Percentiles rank a stretch among this genome's conserved stretches.
Conservation (phyloP, 441 rosid genomes). For the Bocquillonia castaneifolia region DNA sequence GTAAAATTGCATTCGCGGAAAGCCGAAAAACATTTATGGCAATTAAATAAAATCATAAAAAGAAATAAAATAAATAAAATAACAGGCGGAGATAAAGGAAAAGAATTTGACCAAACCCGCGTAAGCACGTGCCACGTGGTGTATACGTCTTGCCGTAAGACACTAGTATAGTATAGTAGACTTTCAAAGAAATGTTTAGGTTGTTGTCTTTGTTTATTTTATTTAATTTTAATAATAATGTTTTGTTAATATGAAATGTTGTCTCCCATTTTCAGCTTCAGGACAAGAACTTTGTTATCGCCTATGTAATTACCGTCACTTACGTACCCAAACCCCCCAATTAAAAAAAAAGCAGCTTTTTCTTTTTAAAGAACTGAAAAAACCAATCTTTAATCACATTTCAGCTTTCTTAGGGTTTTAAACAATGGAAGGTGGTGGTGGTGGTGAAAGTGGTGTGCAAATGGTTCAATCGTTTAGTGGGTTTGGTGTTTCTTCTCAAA, state of each 20-base stretch:
- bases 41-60: background rate
- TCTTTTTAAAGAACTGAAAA: too few species aligned
- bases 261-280: background rate
- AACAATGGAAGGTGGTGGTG: background rate
- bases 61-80: background rate
- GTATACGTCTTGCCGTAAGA: background rate
- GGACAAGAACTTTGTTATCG: constrained; percentile 11
- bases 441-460: constrained; percentile 29
- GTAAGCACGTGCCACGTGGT: background rate
- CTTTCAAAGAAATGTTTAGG: too few species aligned
- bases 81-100: background rate
- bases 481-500: constrained; percentile 17
- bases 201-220: too few species aligned
- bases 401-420: background rate
- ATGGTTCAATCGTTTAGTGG: constrained; percentile 52
- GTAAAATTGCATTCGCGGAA: background rate
- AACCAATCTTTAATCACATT: background rate
- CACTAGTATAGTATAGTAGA: background rate
- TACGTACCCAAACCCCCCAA: too few species aligned
- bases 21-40: background rate
- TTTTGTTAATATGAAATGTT: background rate
- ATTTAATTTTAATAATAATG: too few species aligned
- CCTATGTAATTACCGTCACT: constrained; percentile 16
- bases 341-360: too few species aligned
- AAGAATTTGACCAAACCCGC: constrained; percentile 4